Evolutionary conservation across 805 yeast genomes (phyloP), one percentile per base, ranked within the genome.

Genomic region (Sungouiozyma ichnusensis): DNA sequence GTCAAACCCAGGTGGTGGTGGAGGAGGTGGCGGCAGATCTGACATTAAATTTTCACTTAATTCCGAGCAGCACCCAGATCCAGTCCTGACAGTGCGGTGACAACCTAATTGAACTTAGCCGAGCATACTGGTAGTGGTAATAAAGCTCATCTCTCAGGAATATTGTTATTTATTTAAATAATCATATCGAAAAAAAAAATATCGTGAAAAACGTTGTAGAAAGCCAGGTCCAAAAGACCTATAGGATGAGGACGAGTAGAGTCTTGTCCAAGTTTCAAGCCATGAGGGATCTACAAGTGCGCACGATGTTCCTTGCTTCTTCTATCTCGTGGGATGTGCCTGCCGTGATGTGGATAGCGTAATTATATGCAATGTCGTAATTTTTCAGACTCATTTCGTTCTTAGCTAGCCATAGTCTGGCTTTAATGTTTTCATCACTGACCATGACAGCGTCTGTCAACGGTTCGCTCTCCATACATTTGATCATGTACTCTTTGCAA

Each of bases 241-340:
- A n/a, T n/a, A n/a, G n/a, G n/a, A n/a, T n/a, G n/a, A n/a, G n/a
- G n/a, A n/a, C n/a, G n/a, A n/a, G n/a, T n/a, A 11, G 29, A 24
- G 29, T 11, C 29, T 7, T 24, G 29, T 24, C 11, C 29, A 24
- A n/a, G n/a, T 18, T 29, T 20, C 35, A 47, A 5, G 39, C 44
- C 18, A 78, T 63, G 43, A 77, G 68, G 52, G 70, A 72, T 45
- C 86, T 63, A 13, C 92, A 86, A 47, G 83, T 90, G 52, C 87
- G 69, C 0, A 90, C 85, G 27, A 88, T 81, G 0, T 81, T 71
- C 35, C 95, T 66, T 0, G 95, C 96, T 57, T 87, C 96, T 53
- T 87, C 96, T 16, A 87, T 76, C 54, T 84, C 94, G 43, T 79
- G 85, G 11, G 87, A 81, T n/a, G 82, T 74, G 20, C 90, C 94